phyloP scores from a whole-genome alignment of 1,284 basidiomycete species.

The Rhodotorula sp. region DNA sequence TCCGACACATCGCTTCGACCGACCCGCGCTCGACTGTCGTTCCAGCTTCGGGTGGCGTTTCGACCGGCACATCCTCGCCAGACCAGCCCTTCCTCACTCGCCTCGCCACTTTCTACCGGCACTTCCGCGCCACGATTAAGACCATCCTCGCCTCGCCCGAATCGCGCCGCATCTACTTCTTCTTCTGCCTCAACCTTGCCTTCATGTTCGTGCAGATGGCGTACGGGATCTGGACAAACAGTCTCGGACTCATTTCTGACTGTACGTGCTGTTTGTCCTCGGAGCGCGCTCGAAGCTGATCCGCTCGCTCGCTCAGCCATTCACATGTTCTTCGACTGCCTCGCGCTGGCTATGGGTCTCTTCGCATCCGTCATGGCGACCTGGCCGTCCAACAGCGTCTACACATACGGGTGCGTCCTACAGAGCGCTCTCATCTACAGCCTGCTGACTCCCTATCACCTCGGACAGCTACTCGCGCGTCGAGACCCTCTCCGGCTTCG shows the following conservation, averaged over 20 bases:
- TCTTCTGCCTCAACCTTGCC: slow-evolving; percentile 87
- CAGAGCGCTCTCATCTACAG: background rate
- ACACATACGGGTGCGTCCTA: slow-evolving; percentile 80
- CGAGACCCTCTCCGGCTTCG: slow-evolving; percentile 97
- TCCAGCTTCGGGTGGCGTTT: slow-evolving; percentile 9
- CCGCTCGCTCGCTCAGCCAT: slow-evolving; percentile 64
- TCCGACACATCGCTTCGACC: slow-evolving; percentile 40
- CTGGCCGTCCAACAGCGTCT: slow-evolving; percentile 90
- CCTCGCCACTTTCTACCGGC: slow-evolving; percentile 34
- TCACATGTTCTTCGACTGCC: slow-evolving; percentile 99
- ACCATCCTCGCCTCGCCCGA: slow-evolving; percentile 86
- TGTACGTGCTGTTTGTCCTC: slow-evolving; percentile 57
- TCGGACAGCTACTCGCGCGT: slow-evolving; percentile 79
- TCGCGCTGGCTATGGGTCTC: slow-evolving; percentile 93
- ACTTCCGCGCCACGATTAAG: slow-evolving; percentile 57
- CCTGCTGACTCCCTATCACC: background rate
- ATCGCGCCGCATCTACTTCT: slow-evolving; percentile 94
- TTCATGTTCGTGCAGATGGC: slow-evolving; percentile 73
- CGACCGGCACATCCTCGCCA: slow-evolving; percentile 14
- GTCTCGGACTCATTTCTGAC: slow-evolving; percentile 92
- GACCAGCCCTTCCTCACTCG: slow-evolving; percentile 26
- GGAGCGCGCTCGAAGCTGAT: background rate
- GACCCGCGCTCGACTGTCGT: slow-evolving; percentile 38
- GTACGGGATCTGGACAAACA: slow-evolving; percentile 97
- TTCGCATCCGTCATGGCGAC: slow-evolving; percentile 97